phyloP scores from a whole-genome alignment of 345 rosid genomes.

The Angophora floribunda region DNA sequence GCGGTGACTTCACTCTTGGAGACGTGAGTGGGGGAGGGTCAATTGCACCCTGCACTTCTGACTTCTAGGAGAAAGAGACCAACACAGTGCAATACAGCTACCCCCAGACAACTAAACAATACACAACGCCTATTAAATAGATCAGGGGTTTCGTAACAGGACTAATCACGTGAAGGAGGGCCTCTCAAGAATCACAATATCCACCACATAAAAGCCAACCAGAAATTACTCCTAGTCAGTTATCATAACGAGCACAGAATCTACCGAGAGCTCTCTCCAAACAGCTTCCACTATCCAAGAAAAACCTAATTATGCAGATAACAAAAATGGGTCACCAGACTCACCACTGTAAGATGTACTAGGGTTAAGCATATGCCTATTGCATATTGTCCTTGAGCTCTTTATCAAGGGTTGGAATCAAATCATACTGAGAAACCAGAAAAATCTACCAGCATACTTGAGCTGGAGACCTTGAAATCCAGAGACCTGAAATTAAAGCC shows the following conservation, averaged over 20 bases:
- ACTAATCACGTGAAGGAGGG: neutral
- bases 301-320: neutral
- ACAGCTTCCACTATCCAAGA: neutral
- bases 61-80: neutral
- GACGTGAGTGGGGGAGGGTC: slow-evolving; percentile 97
- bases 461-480: neutral
- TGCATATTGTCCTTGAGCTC: neutral
- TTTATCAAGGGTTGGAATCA: neutral
- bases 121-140: neutral
- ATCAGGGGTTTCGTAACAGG: neutral
- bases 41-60: slow-evolving; percentile 3
- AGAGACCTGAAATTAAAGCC: neutral
- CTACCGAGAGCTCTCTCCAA: neutral
- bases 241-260: neutral
- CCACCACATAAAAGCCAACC: neutral
- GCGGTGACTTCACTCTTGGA: slow-evolving; percentile 90
- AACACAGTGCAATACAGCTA: neutral
- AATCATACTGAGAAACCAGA: neutral
- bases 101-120: neutral
- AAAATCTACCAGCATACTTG: neutral
- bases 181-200: neutral
- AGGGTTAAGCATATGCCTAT: neutral
- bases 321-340: neutral
- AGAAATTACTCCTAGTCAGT: neutral
- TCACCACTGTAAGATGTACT: neutral